Evolutionary conservation across 164 flowering plant species (phyloP).

Genomic region (Tetrastigma voinierianum): DNA sequence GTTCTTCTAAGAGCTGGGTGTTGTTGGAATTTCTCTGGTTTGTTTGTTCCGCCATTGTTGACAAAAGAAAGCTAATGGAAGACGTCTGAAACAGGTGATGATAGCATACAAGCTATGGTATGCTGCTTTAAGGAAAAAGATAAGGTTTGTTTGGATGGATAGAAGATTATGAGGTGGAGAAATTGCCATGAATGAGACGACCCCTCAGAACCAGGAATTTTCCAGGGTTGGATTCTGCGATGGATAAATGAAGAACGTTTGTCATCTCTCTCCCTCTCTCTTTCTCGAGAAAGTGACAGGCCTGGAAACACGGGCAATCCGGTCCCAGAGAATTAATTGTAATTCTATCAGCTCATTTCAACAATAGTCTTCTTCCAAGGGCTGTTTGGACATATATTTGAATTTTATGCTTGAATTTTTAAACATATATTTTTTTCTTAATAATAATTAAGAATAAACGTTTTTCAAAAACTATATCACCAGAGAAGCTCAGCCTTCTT

Average conservation of each 20-base stretch:
- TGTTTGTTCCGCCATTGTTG: constrained; percentile 28
- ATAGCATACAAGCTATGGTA: background rate
- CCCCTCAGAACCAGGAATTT: constrained; percentile 19
- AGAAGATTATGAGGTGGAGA: constrained; percentile 34
- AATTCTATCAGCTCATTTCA: no score
- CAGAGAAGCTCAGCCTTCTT: no score
- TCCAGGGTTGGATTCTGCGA: constrained; percentile 21
- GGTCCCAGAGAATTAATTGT: constrained; percentile 22
- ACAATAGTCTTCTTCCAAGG: no score
- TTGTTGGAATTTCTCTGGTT: constrained; percentile 49
- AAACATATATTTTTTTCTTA: no score
- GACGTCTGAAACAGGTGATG: background rate
- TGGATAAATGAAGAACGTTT: constrained; percentile 24
- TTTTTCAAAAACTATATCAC: no score
- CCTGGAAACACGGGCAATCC: background rate
- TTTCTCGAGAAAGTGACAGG: constrained; percentile 10
- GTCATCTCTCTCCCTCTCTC: background rate
- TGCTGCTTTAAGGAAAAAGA: constrained; percentile 5
- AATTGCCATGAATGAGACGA: constrained; percentile 19
- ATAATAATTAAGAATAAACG: no score
- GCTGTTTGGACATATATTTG: no score
- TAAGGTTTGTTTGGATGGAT: constrained; percentile 2
- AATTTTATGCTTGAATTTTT: no score
- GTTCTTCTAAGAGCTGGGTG: constrained; percentile 65
- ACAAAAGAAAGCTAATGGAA: background rate